Evolutionary conservation across 2,329 filamentous ascomycete genomes (phyloP), one percentile per base, ranked within the genome.

Genomic region (Beauveria sp.): DNA sequence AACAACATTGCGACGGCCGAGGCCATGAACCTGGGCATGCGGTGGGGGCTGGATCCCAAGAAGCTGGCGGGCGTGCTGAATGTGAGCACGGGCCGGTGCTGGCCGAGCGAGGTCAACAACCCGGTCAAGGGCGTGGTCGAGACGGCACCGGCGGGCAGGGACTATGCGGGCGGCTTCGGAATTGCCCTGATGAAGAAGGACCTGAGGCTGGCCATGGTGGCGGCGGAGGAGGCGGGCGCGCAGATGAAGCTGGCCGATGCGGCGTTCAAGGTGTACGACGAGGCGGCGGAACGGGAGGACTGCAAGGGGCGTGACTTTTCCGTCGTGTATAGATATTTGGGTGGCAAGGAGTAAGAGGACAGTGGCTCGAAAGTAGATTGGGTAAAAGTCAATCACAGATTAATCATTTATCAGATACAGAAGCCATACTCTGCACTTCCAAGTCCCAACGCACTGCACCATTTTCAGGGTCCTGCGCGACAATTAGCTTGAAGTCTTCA

Each of bases 31-130:
- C 72, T 87, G 24, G 84, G 84, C n/a, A 79, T 86, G 55, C 76
- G 75, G 62, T 84, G 80, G 75, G 85, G 85, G 0, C 74, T 87
- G 7, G 83, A 86, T 63, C 77, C 84, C 2, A 77, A 78, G 67
- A 86, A 85, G 8, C 81, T 99, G 2, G 89, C 91, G 0, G 86
- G 87, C 56, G 86, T 99, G 74, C 91, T 99, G 77, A 97, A 97
- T 72, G 89, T 89, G 3, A 94, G 91, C 67, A 97, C 93, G 0
- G 94, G 94, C n/a, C 85, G 82, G 66, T 97, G 92, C 80, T 99
- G 94, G 94, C 92, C 93, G 1, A 94, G 88, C 68, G 92, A 97
- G 76, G 80, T 96, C 64, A 99, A 99, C 76, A 97, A 97, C 71
- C 94, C 94, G 0, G 92, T 97, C 3, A 86, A 86, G 12, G 92